Percentiles rank a stretch among this genome's conserved stretches.
These are phyloP conservation scores for Blastomyces emzantsi DNA, from an alignment of 2,329 filamentous ascomycete species.

Conservation along the genomic window DNA sequence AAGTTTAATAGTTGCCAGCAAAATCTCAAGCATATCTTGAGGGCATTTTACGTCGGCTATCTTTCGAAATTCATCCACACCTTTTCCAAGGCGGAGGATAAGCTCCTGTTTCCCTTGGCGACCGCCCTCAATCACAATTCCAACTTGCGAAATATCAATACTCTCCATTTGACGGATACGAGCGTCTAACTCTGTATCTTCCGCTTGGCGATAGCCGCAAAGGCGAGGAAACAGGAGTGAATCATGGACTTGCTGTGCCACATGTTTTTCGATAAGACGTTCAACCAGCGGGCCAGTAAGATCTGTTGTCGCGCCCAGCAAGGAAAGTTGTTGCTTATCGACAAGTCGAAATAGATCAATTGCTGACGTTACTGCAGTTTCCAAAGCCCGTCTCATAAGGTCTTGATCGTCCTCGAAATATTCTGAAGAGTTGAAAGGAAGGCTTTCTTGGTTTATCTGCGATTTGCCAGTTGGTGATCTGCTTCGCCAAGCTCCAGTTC, in stretches of 20 bases:
- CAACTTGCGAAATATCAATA: conserved; percentile 90
- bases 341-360: conserved; percentile 95
- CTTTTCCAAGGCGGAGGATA: conserved; percentile 63
- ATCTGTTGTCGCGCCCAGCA: conserved; percentile 86
- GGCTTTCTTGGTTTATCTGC: conserved; percentile 21
- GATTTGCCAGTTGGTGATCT: conserved; percentile 25
- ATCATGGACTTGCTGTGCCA: conserved; percentile 86
- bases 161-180: conserved; percentile 90
- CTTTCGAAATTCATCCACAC: conserved; percentile 81
- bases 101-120: conserved; percentile 72
- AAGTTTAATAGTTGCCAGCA: conserved; percentile 72
- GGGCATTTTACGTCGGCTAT: conserved; percentile 69
- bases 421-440: conserved; percentile 53
- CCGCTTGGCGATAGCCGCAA: conserved; percentile 64
- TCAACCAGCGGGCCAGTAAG: conserved; percentile 88
- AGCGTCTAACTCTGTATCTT: conserved; percentile 79
- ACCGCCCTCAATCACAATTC: conserved; percentile 74
- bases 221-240: conserved; percentile 72
- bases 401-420: conserved; percentile 87
- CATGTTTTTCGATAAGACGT: conserved; percentile 86
- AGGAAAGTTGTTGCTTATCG: conserved; percentile 87
- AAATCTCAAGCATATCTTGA: conserved; percentile 77
- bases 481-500: conserved; percentile 29
- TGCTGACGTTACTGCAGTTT: conserved; percentile 83
- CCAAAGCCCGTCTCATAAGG: conserved; percentile 75